phyloP scores from a whole-genome alignment of 2,329 filamentous ascomycete species.

The Chaetothyriales sp. region DNA sequence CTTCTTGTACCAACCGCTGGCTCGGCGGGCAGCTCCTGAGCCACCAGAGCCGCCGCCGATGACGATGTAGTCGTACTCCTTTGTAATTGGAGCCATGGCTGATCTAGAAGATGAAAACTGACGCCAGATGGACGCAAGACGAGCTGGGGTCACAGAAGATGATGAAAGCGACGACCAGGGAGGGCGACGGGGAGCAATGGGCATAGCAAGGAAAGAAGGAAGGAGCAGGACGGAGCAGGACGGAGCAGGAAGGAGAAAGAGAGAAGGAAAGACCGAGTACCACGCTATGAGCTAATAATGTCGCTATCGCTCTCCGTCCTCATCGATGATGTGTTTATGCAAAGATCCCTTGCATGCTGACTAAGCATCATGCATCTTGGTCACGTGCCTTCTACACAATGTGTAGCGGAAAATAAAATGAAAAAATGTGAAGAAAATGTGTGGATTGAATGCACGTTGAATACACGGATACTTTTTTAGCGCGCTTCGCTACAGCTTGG shows the following conservation, averaged over 20 bases:
- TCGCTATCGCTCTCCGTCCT: background rate
- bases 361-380: background rate
- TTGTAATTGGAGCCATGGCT: constrained; percentile 32
- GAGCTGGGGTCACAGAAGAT: constrained; percentile 10
- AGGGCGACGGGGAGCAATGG: background rate
- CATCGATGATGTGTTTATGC: background rate
- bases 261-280: background rate
- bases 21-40: constrained; percentile 34
- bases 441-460: background rate
- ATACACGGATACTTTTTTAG: too few species aligned
- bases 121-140: constrained; percentile 26
- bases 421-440: background rate
- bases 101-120: constrained; percentile 25
- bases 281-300: background rate
- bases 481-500: background rate
- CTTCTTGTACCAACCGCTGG: constrained; percentile 36
- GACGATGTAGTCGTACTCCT: constrained; percentile 41
- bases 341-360: background rate
- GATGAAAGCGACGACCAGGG: background rate
- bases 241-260: background rate
- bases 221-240: too few species aligned
- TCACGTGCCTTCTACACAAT: background rate
- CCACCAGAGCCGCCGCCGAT: constrained; percentile 40
- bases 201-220: background rate
- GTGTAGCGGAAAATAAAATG: background rate